Conservation (phyloP, 2,329 filamentous ascomycete genomes). For the Alternaria gansuensis region DNA sequence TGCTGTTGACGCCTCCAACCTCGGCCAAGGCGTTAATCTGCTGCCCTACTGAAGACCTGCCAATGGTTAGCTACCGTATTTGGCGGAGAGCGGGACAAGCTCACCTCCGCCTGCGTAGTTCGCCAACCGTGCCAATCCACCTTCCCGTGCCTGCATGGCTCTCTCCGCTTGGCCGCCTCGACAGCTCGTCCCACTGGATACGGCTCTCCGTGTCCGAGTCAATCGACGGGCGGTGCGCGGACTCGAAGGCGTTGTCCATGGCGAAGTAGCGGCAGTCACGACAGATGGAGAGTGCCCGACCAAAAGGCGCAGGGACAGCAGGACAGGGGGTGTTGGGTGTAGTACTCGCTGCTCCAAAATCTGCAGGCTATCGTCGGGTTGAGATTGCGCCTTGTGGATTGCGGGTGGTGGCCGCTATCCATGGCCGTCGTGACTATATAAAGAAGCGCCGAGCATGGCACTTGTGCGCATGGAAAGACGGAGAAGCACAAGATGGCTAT, state of each 20-base stretch:
- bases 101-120: conserved; percentile 52
- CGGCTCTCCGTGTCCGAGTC: conserved; percentile 50
- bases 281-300: conserved; percentile 7
- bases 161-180: conserved; percentile 42
- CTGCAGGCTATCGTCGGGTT: conserved; percentile 44
- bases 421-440: conserved; percentile 25
- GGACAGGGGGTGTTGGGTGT: conserved; percentile 19
- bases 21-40: conserved; percentile 66
- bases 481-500: conserved; percentile 14
- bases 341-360: conserved; percentile 34
- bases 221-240: conserved; percentile 54
- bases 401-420: conserved; percentile 22
- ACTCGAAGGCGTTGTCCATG: conserved; percentile 57
- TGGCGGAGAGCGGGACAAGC: conserved; percentile 9
- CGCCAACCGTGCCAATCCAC: conserved; percentile 32
- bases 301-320: conserved; percentile 16
- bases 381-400: conserved; percentile 33
- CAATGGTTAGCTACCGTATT: conserved; percentile 13
- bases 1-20: conserved; percentile 89
- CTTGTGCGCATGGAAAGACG: conserved; percentile 16
- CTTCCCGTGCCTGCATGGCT: conserved; percentile 41
- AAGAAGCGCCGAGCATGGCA: conserved; percentile 28
- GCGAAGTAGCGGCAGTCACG: conserved; percentile 20
- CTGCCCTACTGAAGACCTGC: conserved; percentile 60
- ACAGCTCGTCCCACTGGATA: conserved; percentile 52